Conservation (phyloP, 345 rosid species). For the Ailanthus altissimus region DNA sequence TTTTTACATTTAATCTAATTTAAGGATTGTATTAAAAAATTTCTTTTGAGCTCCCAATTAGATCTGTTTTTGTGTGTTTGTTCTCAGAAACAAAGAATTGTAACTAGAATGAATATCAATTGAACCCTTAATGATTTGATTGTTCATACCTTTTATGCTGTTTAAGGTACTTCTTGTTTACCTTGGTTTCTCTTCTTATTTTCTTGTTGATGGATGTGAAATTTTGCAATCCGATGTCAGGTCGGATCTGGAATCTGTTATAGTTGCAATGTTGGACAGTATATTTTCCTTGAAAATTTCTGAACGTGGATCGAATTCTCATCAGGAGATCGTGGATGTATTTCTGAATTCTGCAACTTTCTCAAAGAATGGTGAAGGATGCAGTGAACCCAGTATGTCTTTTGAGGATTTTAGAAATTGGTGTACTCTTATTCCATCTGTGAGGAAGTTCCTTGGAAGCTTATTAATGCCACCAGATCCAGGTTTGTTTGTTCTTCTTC, state of each 20-base stretch:
- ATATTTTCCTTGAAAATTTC: slow-evolving; percentile 43
- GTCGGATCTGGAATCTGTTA: slow-evolving; percentile 67
- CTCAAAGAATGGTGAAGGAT: slow-evolving; percentile 43
- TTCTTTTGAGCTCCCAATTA: not conserved
- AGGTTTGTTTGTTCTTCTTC: slow-evolving; percentile 45
- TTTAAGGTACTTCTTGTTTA: not conserved
- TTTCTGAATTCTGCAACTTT: slow-evolving; percentile 65
- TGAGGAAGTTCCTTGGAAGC: slow-evolving; percentile 81
- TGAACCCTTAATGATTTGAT: not conserved
- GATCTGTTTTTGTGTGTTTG: not conserved
- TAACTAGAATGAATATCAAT: not conserved
- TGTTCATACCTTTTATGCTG: not conserved
- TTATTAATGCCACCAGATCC: slow-evolving; percentile 62
- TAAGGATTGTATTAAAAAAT: not conserved
- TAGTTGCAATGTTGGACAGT: slow-evolving; percentile 46
- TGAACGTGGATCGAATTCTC: slow-evolving; percentile 37
- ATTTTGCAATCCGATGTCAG: slow-evolving; percentile 39
- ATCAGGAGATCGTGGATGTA: slow-evolving; percentile 42
- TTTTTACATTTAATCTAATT: not conserved
- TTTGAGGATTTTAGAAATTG: slow-evolving; percentile 77
- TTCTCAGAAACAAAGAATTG: not conserved
- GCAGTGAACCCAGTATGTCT: slow-evolving; percentile 58
- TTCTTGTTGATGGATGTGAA: slow-evolving; percentile 19
- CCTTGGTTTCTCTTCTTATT: not conserved
- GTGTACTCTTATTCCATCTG: slow-evolving; percentile 64